Base-by-base conservation (phyloP, 306 rosid species). In the Biancaea sappan region DNA sequence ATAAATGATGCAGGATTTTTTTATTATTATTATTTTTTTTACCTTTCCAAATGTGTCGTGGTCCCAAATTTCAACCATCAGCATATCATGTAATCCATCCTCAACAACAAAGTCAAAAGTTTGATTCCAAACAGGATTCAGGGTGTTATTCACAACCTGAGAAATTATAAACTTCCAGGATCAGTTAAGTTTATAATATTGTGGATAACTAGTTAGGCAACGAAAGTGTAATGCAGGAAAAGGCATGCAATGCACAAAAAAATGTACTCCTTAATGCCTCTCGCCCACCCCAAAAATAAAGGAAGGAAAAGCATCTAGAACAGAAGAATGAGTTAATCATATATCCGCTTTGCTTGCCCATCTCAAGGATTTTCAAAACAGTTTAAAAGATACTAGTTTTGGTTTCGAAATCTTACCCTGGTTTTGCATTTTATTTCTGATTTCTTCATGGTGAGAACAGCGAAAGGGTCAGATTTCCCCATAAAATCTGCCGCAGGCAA, bases 21-120 rank as follows among this genome's bases (percentile, higher is more conserved):
- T 37, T 34, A 34, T 34, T 34, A 34, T 34, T 34, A 34, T 34
- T 34, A 34, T 34, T 34, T 2, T 29, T 31, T 63, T 74, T 84
- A 94, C 99, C 99, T 94, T 94, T 63, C 99, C 97, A 54, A 94
- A 94, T 28, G 99, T 94, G 84, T 94, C 98, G 0, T 94, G 99
- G 82, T 94, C 99, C 84, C 87, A 94, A 62, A 92, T 90, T 82
- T 94, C 99, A 31, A 87, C 82, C 3, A 94, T 81, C 38, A 94
- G 89, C 99, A 94, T 92, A 69, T 94, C 99, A 75, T 94, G 98
- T 69, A 94, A 79, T 56, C 99, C 99, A 72, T 94, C 99, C 83
- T 94, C 98, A 5, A 94, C 98, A 41, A 94, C 97, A 53, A 90
- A 92, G 86, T 95, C 98, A 47, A 88, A 95, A 71, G 98, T 95